phyloP scores from a whole-genome alignment of 2,329 filamentous ascomycete species.

The Trichophyton simii region DNA sequence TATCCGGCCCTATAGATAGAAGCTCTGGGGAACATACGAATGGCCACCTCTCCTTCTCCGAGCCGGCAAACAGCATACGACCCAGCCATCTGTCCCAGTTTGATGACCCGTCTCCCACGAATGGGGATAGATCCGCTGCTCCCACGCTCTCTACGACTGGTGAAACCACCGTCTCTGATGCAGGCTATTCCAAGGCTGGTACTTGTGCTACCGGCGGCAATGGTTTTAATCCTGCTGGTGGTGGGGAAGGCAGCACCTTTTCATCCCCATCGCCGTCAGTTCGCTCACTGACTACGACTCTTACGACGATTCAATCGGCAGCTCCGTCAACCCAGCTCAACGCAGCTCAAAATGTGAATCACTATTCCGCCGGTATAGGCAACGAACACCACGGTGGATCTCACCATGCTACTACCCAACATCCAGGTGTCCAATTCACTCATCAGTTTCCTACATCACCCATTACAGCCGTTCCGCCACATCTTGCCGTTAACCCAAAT shows the following conservation, averaged over 20 bases:
- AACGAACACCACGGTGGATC: constrained; percentile 15
- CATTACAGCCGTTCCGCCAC: constrained; percentile 48
- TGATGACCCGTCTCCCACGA: constrained; percentile 43
- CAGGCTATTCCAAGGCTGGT: constrained; percentile 66
- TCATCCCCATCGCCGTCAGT: constrained; percentile 54
- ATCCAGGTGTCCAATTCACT: constrained; percentile 40
- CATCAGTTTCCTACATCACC: constrained; percentile 49
- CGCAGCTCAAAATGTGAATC: constrained; percentile 19
- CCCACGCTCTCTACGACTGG: constrained; percentile 75
- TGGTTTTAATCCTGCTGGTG: constrained; percentile 50
- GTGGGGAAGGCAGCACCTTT: constrained; percentile 56
- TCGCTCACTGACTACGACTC: constrained; percentile 51
- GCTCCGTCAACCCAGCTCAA: constrained; percentile 40
- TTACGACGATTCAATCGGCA: constrained; percentile 54
- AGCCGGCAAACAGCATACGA: constrained; percentile 41
- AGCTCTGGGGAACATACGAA: constrained; percentile 28
- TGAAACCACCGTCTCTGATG: constrained; percentile 61
- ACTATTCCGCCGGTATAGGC: constrained; percentile 1
- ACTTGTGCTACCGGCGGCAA: constrained; percentile 58
- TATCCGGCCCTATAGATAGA: constrained; percentile 52
- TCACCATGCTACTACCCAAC: constrained; percentile 23
- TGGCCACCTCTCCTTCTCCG: constrained; percentile 37
- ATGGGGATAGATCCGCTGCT: constrained; percentile 59
- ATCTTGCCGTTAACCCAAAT: constrained; percentile 36
- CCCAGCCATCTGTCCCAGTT: constrained; percentile 43